Evolutionary conservation across 352 stramenopile species (phyloP), one percentile per base, ranked within the genome.

Genomic region (Pythium insidiosum): DNA sequence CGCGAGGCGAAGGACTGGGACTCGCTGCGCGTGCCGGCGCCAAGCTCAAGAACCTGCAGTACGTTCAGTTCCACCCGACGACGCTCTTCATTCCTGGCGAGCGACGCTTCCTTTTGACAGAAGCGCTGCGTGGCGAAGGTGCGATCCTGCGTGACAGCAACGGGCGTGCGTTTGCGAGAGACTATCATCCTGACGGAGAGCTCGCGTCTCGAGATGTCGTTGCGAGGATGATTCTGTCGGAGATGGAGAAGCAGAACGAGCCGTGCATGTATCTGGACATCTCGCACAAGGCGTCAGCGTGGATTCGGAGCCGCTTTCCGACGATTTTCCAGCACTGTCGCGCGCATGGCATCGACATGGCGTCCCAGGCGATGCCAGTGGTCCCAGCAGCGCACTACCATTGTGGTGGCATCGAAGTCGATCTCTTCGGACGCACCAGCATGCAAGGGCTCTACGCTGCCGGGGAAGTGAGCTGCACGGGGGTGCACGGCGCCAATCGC

Each of bases 21-120:
- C 58, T 97, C 39, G 93, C 89, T 6, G 68, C 73, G 11, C 66
- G 90, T 43, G 80, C 70, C 6, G 82, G 68, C 19, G 76, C 76
- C 18, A 73, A 69, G 42, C 66, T 91, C 20, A 80, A 88, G 57
- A 88, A 96, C 58, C 91, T 97, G 85, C 89, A 98, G 65, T 98
- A 97, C 56, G 86, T 98, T 21, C 93, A 98, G 68, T 98, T 98
- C 58, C 93, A 98, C 65, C 93, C 93, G 6, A 98, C 93, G 4
- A 95, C 93, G n/a, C 56, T 98, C 16, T 95, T 75, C 62, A 83
- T 97, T 21, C 85, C 88, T 3, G 66, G 72, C 9, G 83, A 97
- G 58, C 65, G 80, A 23, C 78, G 89, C 26, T 98, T 97, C 56
- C 48, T 98, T 18, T 47, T 98, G n/a, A 97, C 88, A 0, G 93